Evolutionary conservation across 2,329 filamentous ascomycete species (phyloP).

Genomic region (Talaromyces albobiverticillius): DNA sequence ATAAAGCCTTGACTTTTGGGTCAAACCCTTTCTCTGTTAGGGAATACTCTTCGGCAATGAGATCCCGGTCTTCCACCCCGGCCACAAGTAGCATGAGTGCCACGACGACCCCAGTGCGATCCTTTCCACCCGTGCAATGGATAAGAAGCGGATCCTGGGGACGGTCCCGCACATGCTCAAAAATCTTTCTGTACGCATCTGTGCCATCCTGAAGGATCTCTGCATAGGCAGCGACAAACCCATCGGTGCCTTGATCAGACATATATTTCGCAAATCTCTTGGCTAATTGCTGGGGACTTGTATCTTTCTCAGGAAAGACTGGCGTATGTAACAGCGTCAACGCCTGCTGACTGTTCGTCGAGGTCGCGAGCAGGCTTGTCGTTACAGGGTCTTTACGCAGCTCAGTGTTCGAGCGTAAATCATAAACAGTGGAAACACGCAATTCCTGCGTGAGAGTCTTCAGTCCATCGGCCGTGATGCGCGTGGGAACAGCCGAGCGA

Average conservation of each 20-base stretch:
- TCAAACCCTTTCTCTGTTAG: constrained; percentile 29
- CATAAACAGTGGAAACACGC: constrained; percentile 64
- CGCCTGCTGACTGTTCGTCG: constrained; percentile 39
- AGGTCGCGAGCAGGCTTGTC: neutral
- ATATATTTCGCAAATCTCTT: constrained; percentile 61
- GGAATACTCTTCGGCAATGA: constrained; percentile 63
- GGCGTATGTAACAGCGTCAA: constrained; percentile 57
- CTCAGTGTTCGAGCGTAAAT: constrained; percentile 59
- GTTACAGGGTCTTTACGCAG: constrained; percentile 41
- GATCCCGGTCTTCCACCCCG: constrained; percentile 56
- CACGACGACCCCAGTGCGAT: constrained; percentile 69
- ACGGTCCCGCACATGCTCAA: constrained; percentile 55
- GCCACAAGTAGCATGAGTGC: constrained; percentile 64
- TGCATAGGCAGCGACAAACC: constrained; percentile 65
- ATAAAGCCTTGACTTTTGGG: constrained; percentile 46
- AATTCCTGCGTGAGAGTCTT: constrained; percentile 49
- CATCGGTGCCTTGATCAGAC: constrained; percentile 55
- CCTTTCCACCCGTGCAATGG: constrained; percentile 76
- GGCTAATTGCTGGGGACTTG: constrained; percentile 62
- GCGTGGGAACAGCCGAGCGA: constrained; percentile 66
- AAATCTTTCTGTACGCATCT: constrained; percentile 55
- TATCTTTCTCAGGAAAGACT: constrained; percentile 64
- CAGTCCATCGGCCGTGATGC: constrained; percentile 54
- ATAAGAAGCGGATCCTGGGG: constrained; percentile 56
- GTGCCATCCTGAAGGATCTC: constrained; percentile 67